Evolutionary conservation across 345 rosid genomes (phyloP).

Genomic region (Syzygium grande): DNA sequence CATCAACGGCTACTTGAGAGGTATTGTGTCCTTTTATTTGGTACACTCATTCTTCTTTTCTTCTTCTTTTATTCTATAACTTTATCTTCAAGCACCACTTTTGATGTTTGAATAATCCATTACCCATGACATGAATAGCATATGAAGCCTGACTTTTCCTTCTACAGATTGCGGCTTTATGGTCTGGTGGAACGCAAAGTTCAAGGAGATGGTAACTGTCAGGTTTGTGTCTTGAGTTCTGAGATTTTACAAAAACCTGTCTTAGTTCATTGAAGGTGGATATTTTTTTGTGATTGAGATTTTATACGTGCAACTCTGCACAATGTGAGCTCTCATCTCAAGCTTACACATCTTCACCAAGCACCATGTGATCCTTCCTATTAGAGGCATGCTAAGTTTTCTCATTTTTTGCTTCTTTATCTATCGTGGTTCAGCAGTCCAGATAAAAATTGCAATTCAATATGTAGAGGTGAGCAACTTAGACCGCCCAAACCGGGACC

Average conservation of each 20-base stretch:
- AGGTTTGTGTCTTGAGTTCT: constrained; percentile 20
- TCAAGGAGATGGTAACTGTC: constrained; percentile 69
- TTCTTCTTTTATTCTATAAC: background rate
- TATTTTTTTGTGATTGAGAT: background rate
- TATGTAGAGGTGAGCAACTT: too few relatives aligned
- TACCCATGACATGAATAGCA: background rate
- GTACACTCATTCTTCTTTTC: background rate
- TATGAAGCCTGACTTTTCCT: background rate
- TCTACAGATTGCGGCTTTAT: constrained; percentile 48
- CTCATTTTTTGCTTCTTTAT: background rate
- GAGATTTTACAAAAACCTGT: background rate
- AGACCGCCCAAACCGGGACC: too few relatives aligned
- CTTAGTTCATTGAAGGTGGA: background rate
- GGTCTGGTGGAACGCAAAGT: constrained; percentile 59
- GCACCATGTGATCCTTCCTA: background rate
- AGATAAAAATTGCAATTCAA: background rate
- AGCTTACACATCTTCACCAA: background rate
- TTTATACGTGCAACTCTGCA: background rate
- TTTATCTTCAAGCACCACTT: background rate
- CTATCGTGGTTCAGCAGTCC: background rate
- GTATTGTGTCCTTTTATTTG: constrained; percentile 11
- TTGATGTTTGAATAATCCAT: background rate
- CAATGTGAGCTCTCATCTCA: background rate
- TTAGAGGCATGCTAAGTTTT: background rate
- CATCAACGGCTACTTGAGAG: constrained; percentile 59